These are phyloP conservation scores for Phytophthora uliginosa DNA, from an alignment of 352 stramenopile species.

Conservation along the genomic window DNA sequence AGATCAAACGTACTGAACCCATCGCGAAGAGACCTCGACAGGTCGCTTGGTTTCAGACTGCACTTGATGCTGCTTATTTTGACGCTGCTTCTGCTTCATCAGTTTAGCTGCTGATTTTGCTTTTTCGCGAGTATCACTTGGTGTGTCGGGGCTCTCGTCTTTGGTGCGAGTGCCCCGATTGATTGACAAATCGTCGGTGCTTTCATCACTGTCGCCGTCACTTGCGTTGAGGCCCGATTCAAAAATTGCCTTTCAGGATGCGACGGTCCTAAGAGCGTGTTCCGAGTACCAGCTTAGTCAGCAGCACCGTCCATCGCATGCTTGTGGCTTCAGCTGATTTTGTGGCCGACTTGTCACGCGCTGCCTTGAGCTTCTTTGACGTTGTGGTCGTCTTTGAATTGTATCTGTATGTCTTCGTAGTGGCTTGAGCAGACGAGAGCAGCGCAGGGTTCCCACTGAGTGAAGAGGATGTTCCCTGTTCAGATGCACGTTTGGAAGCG, in stretches of 20 bases:
- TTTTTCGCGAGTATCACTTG: slow-evolving; percentile 7
- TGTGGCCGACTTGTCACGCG: no score
- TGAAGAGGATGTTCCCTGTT: no score
- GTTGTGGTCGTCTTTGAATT: no score
- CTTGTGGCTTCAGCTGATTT: no score
- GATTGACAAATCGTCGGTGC: background rate
- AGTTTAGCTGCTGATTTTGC: slow-evolving; percentile 2
- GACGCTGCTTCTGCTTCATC: background rate
- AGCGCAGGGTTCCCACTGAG: no score
- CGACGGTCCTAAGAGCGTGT: background rate
- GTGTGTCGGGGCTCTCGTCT: background rate
- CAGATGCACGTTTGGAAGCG: no score
- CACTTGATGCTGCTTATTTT: background rate
- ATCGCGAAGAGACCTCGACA: background rate
- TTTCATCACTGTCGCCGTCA: background rate
- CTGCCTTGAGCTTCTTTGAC: no score
- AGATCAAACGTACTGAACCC: slow-evolving; percentile 5
- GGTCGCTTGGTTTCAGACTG: slow-evolving; percentile 8
- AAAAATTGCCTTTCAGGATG: slow-evolving; percentile 9
- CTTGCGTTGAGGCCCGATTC: background rate
- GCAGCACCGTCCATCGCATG: slow-evolving; percentile 5
- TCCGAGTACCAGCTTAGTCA: background rate
- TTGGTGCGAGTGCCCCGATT: background rate
- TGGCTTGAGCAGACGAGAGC: no score
- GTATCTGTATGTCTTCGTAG: no score